Evolutionary conservation across 768 basidiomycete genomes (phyloP), one percentile per base, ranked within the genome.

Genomic region (Tephrocybe sp.): DNA sequence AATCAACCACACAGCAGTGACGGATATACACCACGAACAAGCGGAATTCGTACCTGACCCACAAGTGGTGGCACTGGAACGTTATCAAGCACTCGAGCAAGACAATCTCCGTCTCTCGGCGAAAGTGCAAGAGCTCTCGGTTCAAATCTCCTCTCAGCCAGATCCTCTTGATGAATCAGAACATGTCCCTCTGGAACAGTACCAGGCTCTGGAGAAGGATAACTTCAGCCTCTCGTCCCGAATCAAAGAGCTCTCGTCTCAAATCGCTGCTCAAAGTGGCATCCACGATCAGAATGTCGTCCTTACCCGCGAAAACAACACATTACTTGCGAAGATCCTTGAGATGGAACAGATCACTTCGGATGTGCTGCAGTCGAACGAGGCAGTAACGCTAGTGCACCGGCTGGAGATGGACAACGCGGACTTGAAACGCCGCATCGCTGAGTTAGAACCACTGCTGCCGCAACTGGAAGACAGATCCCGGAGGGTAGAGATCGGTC

Each of bases 291-390:
- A 26, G 20, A 57, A 60, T 38, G 67, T 67, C 8, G 61, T 61
- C n/a, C 64, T 69, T 30, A 53, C 59, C 0, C 54, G 53, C 23
- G 67, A 73, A 34, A 68, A 71, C 18, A 57, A 56, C 9, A 38
- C 60, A 12, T 58, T 73, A 1, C 53, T 64, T 7, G 52, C 58
- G 2, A 60, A 63, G 53, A 54, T 64, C 5, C 48, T 53, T 0
- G 65, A 70, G 25, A 58, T 65, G 40, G 70, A 70, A 46, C 65
- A 69, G 30, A 50, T 63, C 11, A 67, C 70, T 17, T 55, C 62
- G 15, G 62, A 66, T 45, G 37, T 73, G 2, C 59, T 64, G 2
- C 65, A 66, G 8, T 62, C 68, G 6, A 62, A 59, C 40, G 59
- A 56, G 33, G 25, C 54, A 15, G 37, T 25, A 17, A 54, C 65